phyloP scores from a whole-genome alignment of 1,139 yeast genomes.

The Geotrichum australiense region DNA sequence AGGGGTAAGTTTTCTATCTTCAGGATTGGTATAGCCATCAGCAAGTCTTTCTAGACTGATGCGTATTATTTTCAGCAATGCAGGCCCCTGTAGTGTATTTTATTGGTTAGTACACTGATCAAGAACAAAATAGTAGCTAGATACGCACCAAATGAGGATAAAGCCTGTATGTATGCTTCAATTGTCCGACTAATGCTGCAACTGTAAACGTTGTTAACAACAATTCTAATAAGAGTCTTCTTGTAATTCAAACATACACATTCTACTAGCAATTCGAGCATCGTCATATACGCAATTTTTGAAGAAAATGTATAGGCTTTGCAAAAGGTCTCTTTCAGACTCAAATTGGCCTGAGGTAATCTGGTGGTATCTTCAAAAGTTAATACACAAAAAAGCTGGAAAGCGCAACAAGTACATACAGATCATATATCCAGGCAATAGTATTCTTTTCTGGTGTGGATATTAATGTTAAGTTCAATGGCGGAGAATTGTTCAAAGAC shows the following conservation, averaged over 20 bases:
- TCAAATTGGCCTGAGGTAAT: too few relatives aligned
- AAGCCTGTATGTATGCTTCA: too few relatives aligned
- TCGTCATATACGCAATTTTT: too few relatives aligned
- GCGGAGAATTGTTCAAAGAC: too few relatives aligned
- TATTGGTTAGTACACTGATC: background rate
- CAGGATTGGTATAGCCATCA: background rate
- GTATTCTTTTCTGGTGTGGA: background rate
- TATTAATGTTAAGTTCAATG: background rate
- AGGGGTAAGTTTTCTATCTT: conserved; percentile 9
- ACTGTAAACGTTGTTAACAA: too few relatives aligned
- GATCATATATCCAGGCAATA: background rate
- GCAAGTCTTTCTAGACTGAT: conserved; percentile 9
- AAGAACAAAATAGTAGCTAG: background rate
- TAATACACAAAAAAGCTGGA: background rate
- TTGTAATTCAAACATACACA: too few relatives aligned
- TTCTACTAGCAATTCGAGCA: too few relatives aligned
- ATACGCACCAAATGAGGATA: conserved; percentile 10
- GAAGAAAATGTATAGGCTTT: too few relatives aligned
- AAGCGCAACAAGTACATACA: background rate
- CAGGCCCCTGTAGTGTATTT: conserved; percentile 5
- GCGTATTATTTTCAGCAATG: conserved; percentile 8
- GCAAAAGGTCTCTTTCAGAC: too few relatives aligned
- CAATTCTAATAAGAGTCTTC: too few relatives aligned
- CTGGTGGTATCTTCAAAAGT: too few relatives aligned
- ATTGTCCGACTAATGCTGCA: background rate